Evolutionary conservation across 2,329 filamentous ascomycete species (phyloP).

Genomic region (Pyrenophora graminea): DNA sequence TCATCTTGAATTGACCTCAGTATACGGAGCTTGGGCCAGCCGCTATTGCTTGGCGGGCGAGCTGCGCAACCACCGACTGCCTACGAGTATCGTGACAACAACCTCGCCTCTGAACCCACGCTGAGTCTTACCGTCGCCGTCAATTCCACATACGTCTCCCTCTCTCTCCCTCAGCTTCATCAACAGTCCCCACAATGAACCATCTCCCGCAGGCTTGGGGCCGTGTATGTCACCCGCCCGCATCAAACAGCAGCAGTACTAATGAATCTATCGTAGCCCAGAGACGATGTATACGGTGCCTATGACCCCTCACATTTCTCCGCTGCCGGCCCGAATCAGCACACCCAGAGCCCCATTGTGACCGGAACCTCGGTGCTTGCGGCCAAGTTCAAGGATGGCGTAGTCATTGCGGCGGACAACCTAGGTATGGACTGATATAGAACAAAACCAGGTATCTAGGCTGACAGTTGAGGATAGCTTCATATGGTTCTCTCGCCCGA

Average conservation of each 20-base stretch:
- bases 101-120: conserved; percentile 24
- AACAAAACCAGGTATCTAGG: not conserved
- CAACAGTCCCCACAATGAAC: conserved; percentile 57
- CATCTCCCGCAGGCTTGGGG: conserved; percentile 69
- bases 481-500: conserved; percentile 91
- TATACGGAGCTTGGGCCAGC: conserved; percentile 37
- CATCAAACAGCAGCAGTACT: conserved; percentile 23
- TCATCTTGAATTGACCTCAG: conserved; percentile 4
- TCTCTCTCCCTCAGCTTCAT: conserved; percentile 1
- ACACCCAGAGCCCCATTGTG: conserved; percentile 90
- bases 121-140: conserved; percentile 6
- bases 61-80: conserved; percentile 37
- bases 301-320: conserved; percentile 89
- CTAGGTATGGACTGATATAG: conserved; percentile 65
- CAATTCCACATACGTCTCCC: not conserved
- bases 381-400: conserved; percentile 93
- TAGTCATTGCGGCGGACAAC: conserved; percentile 97
- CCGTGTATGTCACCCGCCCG: conserved; percentile 55
- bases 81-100: conserved; percentile 29
- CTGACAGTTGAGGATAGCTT: conserved; percentile 62
- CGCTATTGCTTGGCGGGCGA: conserved; percentile 20
- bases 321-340: conserved; percentile 67
- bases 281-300: conserved; percentile 94
- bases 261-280: conserved; percentile 65
- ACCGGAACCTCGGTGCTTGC: conserved; percentile 95